Conservation (phyloP, 2,329 filamentous ascomycete genomes). For the Colletotrichum tabaci region DNA sequence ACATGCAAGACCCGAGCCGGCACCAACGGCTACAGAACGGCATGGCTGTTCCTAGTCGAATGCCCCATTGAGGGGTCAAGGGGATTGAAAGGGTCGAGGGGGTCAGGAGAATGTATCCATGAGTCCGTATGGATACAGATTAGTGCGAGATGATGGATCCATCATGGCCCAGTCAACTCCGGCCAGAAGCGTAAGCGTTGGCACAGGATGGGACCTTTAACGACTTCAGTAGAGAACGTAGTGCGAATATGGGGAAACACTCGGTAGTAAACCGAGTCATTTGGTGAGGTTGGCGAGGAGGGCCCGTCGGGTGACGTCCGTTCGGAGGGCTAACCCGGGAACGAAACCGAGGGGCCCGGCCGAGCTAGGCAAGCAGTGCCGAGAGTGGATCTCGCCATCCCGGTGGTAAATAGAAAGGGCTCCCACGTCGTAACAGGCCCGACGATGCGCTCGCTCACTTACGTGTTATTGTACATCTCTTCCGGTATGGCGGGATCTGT, state of each 20-base stretch:
- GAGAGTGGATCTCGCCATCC: background rate
- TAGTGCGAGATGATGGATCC: background rate
- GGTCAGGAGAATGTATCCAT: constrained; percentile 20
- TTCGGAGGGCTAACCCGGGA: constrained; percentile 9
- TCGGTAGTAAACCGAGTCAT: constrained; percentile 17
- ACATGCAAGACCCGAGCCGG: constrained; percentile 11
- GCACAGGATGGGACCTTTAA: background rate
- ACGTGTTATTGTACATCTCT: too few relatives aligned
- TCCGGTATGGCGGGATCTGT: too few relatives aligned
- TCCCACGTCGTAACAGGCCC: constrained; percentile 5
- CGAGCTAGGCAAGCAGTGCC: constrained; percentile 25
- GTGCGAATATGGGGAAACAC: background rate
- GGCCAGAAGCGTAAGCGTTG: constrained; percentile 14
- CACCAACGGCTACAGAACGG: constrained; percentile 1
- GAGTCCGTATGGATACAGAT: too few relatives aligned
- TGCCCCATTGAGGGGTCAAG: background rate
- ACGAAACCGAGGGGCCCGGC: background rate
- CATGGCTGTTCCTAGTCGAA: background rate
- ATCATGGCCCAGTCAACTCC: constrained; percentile 7
- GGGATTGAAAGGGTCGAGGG: constrained; percentile 6
- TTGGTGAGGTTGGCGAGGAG: constrained; percentile 3
- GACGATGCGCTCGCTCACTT: background rate
- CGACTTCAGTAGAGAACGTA: background rate
- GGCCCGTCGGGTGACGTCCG: constrained; percentile 31
- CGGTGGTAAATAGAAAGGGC: constrained; percentile 1